A percentile compares a stretch with the other conserved stretches of the same genome.
Evolutionary conservation across 2,329 filamentous ascomycete species (phyloP).

Genomic region (Scytalidium lignicola): DNA sequence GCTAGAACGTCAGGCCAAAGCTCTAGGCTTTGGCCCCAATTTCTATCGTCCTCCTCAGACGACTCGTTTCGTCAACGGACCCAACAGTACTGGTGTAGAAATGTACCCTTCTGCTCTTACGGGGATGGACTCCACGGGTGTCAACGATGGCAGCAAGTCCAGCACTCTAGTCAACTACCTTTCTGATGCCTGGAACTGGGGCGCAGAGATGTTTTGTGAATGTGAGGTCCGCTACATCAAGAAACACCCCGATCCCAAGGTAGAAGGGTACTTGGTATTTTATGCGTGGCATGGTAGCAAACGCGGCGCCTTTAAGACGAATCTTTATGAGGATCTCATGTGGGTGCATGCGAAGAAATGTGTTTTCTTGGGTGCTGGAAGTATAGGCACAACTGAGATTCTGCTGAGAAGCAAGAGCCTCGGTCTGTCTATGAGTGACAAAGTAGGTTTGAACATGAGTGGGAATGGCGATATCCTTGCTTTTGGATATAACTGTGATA

Average conservation of each 20-base stretch:
- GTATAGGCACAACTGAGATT: constrained; percentile 62
- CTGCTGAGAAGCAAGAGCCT: constrained; percentile 54
- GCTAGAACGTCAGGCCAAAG: constrained; percentile 50
- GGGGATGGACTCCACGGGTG: constrained; percentile 57
- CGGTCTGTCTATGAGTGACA: constrained; percentile 52
- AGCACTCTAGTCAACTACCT: constrained; percentile 63
- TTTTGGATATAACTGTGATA: constrained; percentile 59
- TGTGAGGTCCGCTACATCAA: constrained; percentile 61
- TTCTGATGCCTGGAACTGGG: constrained; percentile 67
- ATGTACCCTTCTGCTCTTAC: constrained; percentile 56
- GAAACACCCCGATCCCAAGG: constrained; percentile 37
- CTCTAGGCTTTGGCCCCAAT: constrained; percentile 44
- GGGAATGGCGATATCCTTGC: constrained; percentile 63
- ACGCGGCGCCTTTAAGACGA: constrained; percentile 47
- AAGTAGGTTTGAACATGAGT: constrained; percentile 55
- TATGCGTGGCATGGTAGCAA: constrained; percentile 60
- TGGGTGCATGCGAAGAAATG: constrained; percentile 62
- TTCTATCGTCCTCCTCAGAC: constrained; percentile 56
- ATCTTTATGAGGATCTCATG: constrained; percentile 55
- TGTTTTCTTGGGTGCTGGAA: constrained; percentile 61
- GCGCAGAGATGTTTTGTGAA: constrained; percentile 65
- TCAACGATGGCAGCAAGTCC: constrained; percentile 65
- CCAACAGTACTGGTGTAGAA: constrained; percentile 58
- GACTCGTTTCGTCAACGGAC: constrained; percentile 55
- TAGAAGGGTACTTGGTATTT: constrained; percentile 56